Conservation (phyloP, 2,329 filamentous ascomycete genomes). For the Akanthomyces lecanii region DNA sequence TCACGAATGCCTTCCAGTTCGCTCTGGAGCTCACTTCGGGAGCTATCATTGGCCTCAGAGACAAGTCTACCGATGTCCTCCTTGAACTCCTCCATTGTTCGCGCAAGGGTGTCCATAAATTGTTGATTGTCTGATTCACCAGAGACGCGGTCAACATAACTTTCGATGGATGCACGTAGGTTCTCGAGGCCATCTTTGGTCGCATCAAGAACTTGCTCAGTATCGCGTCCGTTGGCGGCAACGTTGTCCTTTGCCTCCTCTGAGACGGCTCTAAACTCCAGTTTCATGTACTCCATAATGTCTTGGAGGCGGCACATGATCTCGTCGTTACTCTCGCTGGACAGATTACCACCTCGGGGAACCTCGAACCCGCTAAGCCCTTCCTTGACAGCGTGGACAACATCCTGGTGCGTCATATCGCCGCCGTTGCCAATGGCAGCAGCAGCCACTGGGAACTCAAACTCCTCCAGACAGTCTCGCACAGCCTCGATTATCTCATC, state of each 20-base stretch:
- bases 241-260: conserved; percentile 72
- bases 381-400: conserved; percentile 60
- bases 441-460: conserved; percentile 66
- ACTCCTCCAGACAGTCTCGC: conserved; percentile 79
- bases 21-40: conserved; percentile 68
- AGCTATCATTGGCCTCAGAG: conserved; percentile 42
- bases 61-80: conserved; percentile 64
- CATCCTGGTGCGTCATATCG: conserved; percentile 55
- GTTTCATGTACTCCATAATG: conserved; percentile 56
- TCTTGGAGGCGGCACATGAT: conserved; percentile 58
- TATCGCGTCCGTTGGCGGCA: conserved; percentile 72
- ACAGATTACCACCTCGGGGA: conserved; percentile 37
- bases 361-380: conserved; percentile 51
- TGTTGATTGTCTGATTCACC: conserved; percentile 71
- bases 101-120: conserved; percentile 64
- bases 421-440: conserved; percentile 47
- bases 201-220: conserved; percentile 82
- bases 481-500: conserved; percentile 83
- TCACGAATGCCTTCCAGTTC: conserved; percentile 81
- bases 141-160: conserved; percentile 69
- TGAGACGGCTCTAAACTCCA: conserved; percentile 56
- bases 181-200: conserved; percentile 83
- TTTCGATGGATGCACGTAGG: conserved; percentile 74
- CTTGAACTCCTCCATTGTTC: conserved; percentile 62
- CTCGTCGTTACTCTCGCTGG: conserved; percentile 43